Evolutionary conservation across 441 rosid species (phyloP).

Genomic region (Corymbia calophylla): DNA sequence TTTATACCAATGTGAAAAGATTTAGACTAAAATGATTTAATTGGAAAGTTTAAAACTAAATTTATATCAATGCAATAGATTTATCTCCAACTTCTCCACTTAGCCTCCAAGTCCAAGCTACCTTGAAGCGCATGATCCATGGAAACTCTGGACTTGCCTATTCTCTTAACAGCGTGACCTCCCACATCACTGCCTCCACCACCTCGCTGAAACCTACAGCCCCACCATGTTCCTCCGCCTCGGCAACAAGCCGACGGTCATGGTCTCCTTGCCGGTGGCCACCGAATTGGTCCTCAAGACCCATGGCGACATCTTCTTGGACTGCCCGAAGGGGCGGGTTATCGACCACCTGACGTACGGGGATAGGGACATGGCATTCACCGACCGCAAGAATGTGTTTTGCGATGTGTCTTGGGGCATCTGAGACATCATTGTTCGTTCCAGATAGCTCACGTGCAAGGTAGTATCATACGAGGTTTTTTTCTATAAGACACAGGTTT

Average conservation of each 20-base stretch:
- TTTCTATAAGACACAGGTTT: background rate
- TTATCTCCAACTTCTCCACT: background rate
- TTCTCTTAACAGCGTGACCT: background rate
- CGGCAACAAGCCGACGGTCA: background rate
- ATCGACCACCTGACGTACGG: background rate
- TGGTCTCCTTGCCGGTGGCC: background rate
- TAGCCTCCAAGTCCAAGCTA: background rate
- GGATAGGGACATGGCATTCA: background rate
- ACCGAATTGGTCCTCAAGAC: conserved; percentile 7
- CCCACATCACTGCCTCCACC: conserved; percentile 1
- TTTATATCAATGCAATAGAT: no score
- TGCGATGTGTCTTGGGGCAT: background rate
- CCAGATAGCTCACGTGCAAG: background rate
- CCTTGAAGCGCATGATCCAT: background rate
- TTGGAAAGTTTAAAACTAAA: no score
- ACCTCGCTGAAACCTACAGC: background rate
- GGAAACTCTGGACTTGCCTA: background rate
- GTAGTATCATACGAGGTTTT: background rate
- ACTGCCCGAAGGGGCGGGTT: background rate
- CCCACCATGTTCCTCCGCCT: conserved; percentile 5
- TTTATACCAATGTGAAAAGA: no score
- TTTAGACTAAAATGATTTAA: no score
- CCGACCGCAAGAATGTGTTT: background rate
- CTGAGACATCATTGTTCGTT: background rate
- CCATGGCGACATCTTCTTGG: background rate